phyloP scores from a whole-genome alignment of 1,139 yeast species.

The Debaryomyces psychrophilus region DNA sequence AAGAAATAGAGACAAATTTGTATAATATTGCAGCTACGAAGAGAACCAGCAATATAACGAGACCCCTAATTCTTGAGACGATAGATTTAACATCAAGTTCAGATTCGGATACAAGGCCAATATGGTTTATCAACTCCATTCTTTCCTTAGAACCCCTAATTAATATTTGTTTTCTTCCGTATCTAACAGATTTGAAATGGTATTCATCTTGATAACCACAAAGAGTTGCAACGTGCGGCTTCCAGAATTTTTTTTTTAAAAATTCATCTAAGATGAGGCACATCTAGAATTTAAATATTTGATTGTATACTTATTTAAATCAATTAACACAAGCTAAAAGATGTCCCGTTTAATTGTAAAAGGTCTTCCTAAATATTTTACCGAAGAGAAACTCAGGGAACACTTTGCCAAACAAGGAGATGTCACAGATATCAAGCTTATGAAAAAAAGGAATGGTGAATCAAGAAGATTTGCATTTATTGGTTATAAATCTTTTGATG shows the following conservation, averaged over 20 bases:
- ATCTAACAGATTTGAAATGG: background rate
- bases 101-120: constrained; percentile 20
- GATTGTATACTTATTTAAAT: background rate
- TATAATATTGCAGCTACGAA: constrained; percentile 21
- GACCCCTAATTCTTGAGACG: constrained; percentile 23
- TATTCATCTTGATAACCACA: constrained; percentile 6
- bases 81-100: constrained; percentile 11
- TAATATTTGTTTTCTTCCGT: background rate
- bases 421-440: constrained; percentile 86
- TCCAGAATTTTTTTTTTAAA: constrained; percentile 7
- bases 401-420: constrained; percentile 67
- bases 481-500: constrained; percentile 72
- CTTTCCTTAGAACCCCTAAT: background rate
- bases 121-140: constrained; percentile 29
- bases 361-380: constrained; percentile 80
- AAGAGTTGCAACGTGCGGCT: constrained; percentile 16
- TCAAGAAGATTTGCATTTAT: constrained; percentile 92
- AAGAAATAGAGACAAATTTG: constrained; percentile 28
- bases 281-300: background rate
- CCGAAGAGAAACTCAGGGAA: constrained; percentile 71
- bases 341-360: constrained; percentile 97
- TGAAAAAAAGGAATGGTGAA: constrained; percentile 80
- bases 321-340: background rate
- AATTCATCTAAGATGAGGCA: constrained; percentile 10
- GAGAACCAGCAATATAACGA: constrained; percentile 20